Percentiles rank a stretch among this genome's conserved stretches.
These are phyloP conservation scores for Skeletonema marinoi DNA, from an alignment of 108 stramenopile species.

Conservation along the genomic window DNA sequence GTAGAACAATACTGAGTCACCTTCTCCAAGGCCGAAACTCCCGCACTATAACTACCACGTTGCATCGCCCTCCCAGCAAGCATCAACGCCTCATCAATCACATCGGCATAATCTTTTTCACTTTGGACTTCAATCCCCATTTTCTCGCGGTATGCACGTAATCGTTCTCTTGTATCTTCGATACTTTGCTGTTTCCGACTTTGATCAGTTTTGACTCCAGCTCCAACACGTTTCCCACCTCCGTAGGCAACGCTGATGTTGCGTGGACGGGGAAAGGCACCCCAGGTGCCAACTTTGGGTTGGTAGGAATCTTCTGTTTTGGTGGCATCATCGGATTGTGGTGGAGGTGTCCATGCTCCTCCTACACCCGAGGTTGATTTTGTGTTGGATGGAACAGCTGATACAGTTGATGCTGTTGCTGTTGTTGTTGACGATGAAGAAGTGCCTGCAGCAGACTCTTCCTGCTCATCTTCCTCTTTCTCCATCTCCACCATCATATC, in stretches of 20 bases:
- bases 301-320: slow-evolving; percentile 50
- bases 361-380: slow-evolving; percentile 77
- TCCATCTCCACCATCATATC: slow-evolving; percentile 19
- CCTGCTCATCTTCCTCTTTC: background rate
- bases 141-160: slow-evolving; percentile 70
- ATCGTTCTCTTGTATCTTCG: slow-evolving; percentile 48
- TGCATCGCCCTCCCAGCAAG: slow-evolving; percentile 69
- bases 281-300: slow-evolving; percentile 87
- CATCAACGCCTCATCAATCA: slow-evolving; percentile 75
- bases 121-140: slow-evolving; percentile 81
- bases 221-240: slow-evolving; percentile 86
- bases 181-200: slow-evolving; percentile 27
- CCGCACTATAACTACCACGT: slow-evolving; percentile 76
- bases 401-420: slow-evolving; percentile 7
- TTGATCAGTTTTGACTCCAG: slow-evolving; percentile 57
- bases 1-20: slow-evolving; percentile 86
- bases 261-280: slow-evolving; percentile 91
- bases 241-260: slow-evolving; percentile 93
- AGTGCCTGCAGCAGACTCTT: background rate
- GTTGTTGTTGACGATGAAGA: background rate
- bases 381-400: background rate
- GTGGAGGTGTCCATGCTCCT: slow-evolving; percentile 56
- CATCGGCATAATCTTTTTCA: slow-evolving; percentile 73
- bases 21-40: slow-evolving; percentile 84
- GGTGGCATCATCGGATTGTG: slow-evolving; percentile 17